These are phyloP conservation scores for Corchorus olitorius DNA, from an alignment of 345 rosid species.

Conservation along the genomic window DNA sequence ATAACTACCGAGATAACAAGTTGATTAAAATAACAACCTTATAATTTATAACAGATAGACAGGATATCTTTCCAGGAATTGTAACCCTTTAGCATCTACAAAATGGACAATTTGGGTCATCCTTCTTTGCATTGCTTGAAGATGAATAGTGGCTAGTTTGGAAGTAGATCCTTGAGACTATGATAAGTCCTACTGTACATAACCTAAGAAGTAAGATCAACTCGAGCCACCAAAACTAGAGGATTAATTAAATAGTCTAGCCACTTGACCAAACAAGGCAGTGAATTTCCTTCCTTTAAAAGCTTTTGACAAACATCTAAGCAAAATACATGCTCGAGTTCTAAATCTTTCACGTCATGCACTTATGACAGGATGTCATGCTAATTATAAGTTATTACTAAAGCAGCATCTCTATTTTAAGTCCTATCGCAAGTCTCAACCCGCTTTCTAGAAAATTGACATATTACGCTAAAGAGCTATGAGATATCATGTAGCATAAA, in stretches of 20 bases:
- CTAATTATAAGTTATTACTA: too few species aligned
- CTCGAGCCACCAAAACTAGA: not conserved
- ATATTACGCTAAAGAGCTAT: too few species aligned
- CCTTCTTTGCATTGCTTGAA: not conserved
- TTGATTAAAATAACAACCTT: not conserved
- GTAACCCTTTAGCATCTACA: not conserved
- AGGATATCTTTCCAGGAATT: constrained; percentile 4
- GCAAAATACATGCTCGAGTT: not conserved
- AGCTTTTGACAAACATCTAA: not conserved
- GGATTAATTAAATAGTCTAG: not conserved
- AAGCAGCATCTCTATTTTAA: too few species aligned
- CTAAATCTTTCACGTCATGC: not conserved
- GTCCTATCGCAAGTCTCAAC: too few species aligned
- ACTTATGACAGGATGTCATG: too few species aligned
- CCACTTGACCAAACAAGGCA: not conserved
- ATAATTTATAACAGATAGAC: not conserved
- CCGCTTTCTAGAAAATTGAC: too few species aligned
- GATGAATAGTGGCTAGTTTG: constrained; percentile 4
- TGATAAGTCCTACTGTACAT: not conserved
- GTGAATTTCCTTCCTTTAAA: not conserved
- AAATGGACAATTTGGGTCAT: not conserved
- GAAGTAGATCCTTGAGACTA: not conserved
- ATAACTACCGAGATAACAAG: not conserved
- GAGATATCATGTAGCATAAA: not conserved
- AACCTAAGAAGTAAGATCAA: not conserved